phyloP scores from a whole-genome alignment of 2,329 filamentous ascomycete genomes.

The Pseudophaeomoniella oleicola region DNA sequence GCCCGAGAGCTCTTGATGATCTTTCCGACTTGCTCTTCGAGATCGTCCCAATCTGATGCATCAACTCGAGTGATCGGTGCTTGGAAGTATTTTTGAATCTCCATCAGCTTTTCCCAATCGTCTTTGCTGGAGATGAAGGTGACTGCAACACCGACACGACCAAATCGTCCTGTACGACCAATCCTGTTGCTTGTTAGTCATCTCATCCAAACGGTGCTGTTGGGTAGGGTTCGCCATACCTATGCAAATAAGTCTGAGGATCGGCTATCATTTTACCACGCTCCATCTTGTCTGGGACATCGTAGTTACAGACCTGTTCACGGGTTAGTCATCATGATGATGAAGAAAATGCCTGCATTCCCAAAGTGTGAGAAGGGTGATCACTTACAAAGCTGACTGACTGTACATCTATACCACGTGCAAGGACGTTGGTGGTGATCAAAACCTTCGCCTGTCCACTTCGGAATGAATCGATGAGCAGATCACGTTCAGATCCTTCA shows the following conservation, averaged over 20 bases:
- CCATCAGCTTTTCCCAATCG: conserved; percentile 63
- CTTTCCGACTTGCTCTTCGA: conserved; percentile 67
- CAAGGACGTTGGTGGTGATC: conserved; percentile 92
- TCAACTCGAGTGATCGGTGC: conserved; percentile 71
- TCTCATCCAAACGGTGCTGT: too few species aligned
- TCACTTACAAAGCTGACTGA: conserved; percentile 57
- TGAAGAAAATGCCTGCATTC: too few species aligned
- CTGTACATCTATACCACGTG: conserved; percentile 85
- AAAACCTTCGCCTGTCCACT: conserved; percentile 81
- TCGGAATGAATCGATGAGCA: conserved; percentile 75
- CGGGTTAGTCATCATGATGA: neutral
- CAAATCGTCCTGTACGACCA: conserved; percentile 90
- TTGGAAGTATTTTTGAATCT: conserved; percentile 67
- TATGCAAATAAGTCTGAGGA: conserved; percentile 90
- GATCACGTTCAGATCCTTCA: conserved; percentile 70
- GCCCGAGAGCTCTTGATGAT: conserved; percentile 52
- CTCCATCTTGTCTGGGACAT: conserved; percentile 40
- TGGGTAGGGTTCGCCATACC: too few species aligned
- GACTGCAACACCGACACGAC: conserved; percentile 88
- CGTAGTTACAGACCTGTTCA: conserved; percentile 83
- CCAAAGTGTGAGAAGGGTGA: neutral
- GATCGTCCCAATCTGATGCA: conserved; percentile 78
- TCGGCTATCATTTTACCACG: conserved; percentile 48
- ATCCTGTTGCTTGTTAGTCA: too few species aligned
- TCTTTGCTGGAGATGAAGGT: conserved; percentile 81